Conservation (phyloP, 371 early-diverging fungal genomes). For the Mortierella polycephala region DNA sequence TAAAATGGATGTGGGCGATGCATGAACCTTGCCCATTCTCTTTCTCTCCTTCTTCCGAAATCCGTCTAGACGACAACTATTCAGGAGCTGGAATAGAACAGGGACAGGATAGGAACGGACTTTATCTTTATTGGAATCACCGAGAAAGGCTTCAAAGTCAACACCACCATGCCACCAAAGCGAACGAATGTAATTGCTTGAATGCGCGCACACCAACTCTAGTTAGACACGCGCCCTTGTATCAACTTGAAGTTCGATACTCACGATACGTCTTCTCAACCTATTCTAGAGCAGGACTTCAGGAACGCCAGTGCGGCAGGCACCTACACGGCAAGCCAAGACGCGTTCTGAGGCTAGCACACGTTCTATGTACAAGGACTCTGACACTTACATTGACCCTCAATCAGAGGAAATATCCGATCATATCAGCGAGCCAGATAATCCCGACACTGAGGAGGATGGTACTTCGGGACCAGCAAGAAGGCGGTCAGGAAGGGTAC, state of each 20-base stretch:
- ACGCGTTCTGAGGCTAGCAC: conserved; percentile 42
- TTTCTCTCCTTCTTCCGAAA: no score
- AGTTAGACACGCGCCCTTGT: neutral
- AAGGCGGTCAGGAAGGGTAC: conserved; percentile 9
- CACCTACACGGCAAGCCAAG: conserved; percentile 36
- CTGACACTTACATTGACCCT: conserved; percentile 16
- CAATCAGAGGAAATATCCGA: conserved; percentile 25
- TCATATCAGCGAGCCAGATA: conserved; percentile 29
- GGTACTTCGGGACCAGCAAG: neutral
- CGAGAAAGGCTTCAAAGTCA: no score
- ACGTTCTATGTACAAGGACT: conserved; percentile 43
- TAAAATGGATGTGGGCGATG: no score
- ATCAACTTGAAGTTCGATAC: no score
- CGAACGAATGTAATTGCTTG: conserved; percentile 17
- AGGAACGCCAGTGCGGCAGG: conserved; percentile 17
- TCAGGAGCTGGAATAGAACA: no score
- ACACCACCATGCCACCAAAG: conserved; percentile 38
- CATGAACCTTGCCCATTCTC: no score
- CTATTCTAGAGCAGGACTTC: conserved; percentile 14
- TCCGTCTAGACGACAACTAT: no score
- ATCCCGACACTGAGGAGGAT: neutral
- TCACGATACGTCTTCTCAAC: no score
- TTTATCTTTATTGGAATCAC: no score
- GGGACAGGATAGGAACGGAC: no score
- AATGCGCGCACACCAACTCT: neutral